Percentiles rank a stretch among this genome's conserved stretches.
Evolutionary conservation across 2,329 filamentous ascomycete genomes (phyloP).

Genomic region (Waltergamsia citrina): DNA sequence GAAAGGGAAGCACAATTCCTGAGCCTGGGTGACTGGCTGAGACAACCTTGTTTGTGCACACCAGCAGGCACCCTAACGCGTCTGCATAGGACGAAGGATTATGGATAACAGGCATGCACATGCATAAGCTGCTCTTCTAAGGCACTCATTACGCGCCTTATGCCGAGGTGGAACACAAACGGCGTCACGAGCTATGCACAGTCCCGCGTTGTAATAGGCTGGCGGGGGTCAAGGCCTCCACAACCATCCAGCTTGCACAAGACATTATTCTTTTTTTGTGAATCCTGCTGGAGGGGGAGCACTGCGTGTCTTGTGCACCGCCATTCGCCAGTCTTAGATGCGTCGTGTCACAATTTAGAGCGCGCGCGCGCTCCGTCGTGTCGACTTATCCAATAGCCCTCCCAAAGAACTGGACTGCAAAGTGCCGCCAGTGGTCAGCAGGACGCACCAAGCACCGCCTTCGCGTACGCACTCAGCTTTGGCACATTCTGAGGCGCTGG

Average conservation of each 20-base stretch:
- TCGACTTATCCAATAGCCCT: not conserved
- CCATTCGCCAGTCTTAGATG: conserved; percentile 14
- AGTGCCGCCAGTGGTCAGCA: too few relatives aligned
- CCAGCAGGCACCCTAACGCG: not conserved
- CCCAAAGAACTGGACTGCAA: too few relatives aligned
- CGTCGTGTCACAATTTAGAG: conserved; percentile 15
- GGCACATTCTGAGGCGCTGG: too few relatives aligned
- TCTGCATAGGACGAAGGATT: conserved; percentile 1
- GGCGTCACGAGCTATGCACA: conserved; percentile 25
- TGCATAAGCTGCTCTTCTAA: conserved; percentile 4
- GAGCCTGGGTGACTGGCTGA: too few relatives aligned
- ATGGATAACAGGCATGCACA: conserved; percentile 1
- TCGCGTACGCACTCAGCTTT: too few relatives aligned
- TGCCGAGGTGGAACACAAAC: conserved; percentile 18
- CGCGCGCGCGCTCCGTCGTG: not conserved
- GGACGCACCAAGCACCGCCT: too few relatives aligned
- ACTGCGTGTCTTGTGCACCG: conserved; percentile 13
- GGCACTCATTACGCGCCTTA: conserved; percentile 6
- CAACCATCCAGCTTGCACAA: conserved; percentile 13
- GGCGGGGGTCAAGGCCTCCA: too few relatives aligned
- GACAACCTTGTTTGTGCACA: not conserved
- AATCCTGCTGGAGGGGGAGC: not conserved
- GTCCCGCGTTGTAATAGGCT: conserved; percentile 20
- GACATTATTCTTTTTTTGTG: not conserved
- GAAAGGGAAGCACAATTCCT: not conserved